Evolutionary conservation across 345 rosid species (phyloP), one percentile per base, ranked within the genome.

Genomic region (Salix purpurea): DNA sequence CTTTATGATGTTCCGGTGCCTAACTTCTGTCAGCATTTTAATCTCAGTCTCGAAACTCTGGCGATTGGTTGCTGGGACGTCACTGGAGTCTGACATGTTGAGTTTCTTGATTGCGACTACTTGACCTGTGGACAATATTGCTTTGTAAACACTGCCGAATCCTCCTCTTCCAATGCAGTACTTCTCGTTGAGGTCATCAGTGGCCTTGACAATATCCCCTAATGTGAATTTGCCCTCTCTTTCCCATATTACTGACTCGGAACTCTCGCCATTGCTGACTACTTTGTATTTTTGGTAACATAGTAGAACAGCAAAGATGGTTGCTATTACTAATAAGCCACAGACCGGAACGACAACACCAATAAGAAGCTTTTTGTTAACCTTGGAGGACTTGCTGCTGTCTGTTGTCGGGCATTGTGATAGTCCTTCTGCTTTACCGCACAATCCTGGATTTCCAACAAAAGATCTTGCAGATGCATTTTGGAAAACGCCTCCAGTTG

Each of bases 111-210:
- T 87, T 5, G 93, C 93, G 68, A 89, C 86, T 16, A 78, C 71
- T 73, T 85, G 87, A 36, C 91, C 88, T 44, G 83, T 75, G 1
- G 83, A 69, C 69, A 91, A 65, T 14, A 21, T 72, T 5, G 93
- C 96, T 80, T 71, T 85, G 86, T 91, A 89, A 48, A 89, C 93
- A 9, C 77, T 86, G 72, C 93, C 91, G 40, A 86, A 88, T 64
- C 96, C 91, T 60, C 96, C 96, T 84, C 52, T 85, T 1, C 93
- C 93, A 10, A 91, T 85, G 88, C 91, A 88, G 72, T 74, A 81
- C 66, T 69, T 81, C 37, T 87, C 92, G 21, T 50, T 78, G 70
- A 88, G 89, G 56, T 88, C 81, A 37, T 86, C 76, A 0, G 93
- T 89, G 52, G 91, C 93, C 79, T 84, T 85, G 64, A 73, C 87